Evolutionary conservation across 2,329 filamentous ascomycete genomes (phyloP), one percentile per base, ranked within the genome.

Genomic region (Calycina herbarum): DNA sequence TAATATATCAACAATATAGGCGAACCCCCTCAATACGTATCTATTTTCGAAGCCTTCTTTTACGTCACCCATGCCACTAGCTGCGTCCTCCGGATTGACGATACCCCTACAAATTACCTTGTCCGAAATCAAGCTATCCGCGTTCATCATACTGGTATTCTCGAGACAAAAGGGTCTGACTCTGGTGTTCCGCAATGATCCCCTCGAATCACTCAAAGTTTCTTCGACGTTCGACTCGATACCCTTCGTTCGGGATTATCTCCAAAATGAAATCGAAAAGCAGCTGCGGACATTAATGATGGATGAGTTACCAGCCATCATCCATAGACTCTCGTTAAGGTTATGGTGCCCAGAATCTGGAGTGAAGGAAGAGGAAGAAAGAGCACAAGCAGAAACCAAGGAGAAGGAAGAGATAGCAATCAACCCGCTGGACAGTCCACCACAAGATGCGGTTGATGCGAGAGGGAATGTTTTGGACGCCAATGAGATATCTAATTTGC

Each of bases 141-240:
- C 94, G 11, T 98, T 99, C 77, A 96, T 99, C 72, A 97, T 99
- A 66, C 79, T 99, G 60, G 95, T 99, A 68, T 99, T 99, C 77
- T 98, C 94, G 2, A 94, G 93, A 77, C 93, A 97, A 80, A 99
- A 99, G 77, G 95, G 95, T 24, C 85, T 99, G 65, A 99, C 95
- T 1, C 84, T 99, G 59, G 95, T 99, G 57, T 99, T 99, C 78
- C 90, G 95, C 73, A 98, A 99, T 85, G 95, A 99, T 77, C 95
- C 95, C 4, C 87, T 99, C 68, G 95, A 99, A 77, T 97, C 94
- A 4, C 88, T 99, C 74, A 98, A 97, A 81, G 95, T 99, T 71
- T 98, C 94, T 0, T 98, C 94, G 71, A 99, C 95, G 57, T 99
- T 99, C 78, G 95, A 99, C 81, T 97, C 94, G 13, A 99, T 99